phyloP scores from a whole-genome alignment of 805 yeast species.

The Starmerella asiatica region DNA sequence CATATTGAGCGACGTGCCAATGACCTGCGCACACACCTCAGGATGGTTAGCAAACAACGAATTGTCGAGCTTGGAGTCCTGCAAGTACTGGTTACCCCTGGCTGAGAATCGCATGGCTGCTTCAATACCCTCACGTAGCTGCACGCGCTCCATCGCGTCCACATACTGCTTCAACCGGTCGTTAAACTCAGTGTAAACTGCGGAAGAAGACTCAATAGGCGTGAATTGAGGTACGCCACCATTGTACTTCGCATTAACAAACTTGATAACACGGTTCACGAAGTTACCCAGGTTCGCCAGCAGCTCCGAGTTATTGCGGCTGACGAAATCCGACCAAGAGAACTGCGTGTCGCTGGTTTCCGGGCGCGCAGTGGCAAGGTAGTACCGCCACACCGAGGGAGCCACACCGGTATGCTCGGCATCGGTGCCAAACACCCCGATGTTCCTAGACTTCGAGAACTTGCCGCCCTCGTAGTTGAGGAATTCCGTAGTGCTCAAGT shows the following conservation, averaged over 20 bases:
- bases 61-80: constrained; percentile 91
- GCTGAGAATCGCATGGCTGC: constrained; percentile 81
- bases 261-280: constrained; percentile 85
- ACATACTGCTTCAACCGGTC: constrained; percentile 47
- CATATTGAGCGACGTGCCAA: constrained; percentile 80
- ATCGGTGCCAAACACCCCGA: constrained; percentile 96
- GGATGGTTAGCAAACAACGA: constrained; percentile 62
- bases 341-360: constrained; percentile 93
- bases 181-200: constrained; percentile 41
- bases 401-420: constrained; percentile 87
- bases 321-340: constrained; percentile 92
- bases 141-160: constrained; percentile 57
- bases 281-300: constrained; percentile 94
- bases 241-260: constrained; percentile 77
- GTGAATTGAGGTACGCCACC: constrained; percentile 71
- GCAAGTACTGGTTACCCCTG: constrained; percentile 89
- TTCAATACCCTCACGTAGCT: constrained; percentile 77
- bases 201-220: constrained; percentile 33
- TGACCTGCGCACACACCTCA: constrained; percentile 76
- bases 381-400: constrained; percentile 95
- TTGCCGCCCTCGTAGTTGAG: constrained; percentile 96
- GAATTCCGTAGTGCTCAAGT: constrained; percentile 88
- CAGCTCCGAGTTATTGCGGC: constrained; percentile 84
- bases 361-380: constrained; percentile 82
- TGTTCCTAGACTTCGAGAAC: constrained; percentile 93